Evolutionary conservation across 2,329 filamentous ascomycete genomes (phyloP), one percentile per base, ranked within the genome.

Genomic region (Diaporthe caulivora): DNA sequence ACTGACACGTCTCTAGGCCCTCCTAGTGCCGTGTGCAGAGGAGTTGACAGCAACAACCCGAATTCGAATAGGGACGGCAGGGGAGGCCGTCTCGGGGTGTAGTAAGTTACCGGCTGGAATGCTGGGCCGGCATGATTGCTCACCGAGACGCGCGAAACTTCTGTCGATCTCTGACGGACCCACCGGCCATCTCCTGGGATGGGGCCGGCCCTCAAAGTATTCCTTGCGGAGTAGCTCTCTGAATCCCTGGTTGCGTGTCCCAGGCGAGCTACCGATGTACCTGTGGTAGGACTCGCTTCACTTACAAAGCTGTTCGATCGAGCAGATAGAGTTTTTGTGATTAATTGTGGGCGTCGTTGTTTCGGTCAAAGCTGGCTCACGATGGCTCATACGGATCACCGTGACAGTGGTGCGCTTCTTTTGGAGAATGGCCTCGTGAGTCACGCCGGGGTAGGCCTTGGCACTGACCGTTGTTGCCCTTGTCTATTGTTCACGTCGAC

Each of bases 171-270:
- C 62, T 34, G 31, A 51, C 62, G 26, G 62, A 53, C 62, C 62
- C 62, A 67, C 62, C 31, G 62, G 47, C 62, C 62, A 67, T 67
- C 62, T 67, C 62, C 62, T 65, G 44, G 44, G 57, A 62, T 44
- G 55, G 31, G 55, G 55, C 42, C 40, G 18, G 31, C 24, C 44
- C 44, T 47, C 24, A 40, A 21, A 34, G 51, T 53, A 37, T 2
- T 21, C 24, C 40, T 62, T 62, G 40, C 42, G 26, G 40, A 47
- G 37, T 29, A 49, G 42, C n/a, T 47, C 21, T 62, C 9, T 34
- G 34, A 5, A 34, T 34, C 34, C 34, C 34, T 34, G 34, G 34
- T 34, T 34, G 34, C 34, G 5, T 34, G 34, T 34, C 34, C 34
- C 9, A 34, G 34, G 34, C 34, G 34, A 34, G 34, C 11, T 40